Base-by-base conservation (phyloP, 2,329 filamentous ascomycete species). In the Ophiocordyceps unilateralis region DNA sequence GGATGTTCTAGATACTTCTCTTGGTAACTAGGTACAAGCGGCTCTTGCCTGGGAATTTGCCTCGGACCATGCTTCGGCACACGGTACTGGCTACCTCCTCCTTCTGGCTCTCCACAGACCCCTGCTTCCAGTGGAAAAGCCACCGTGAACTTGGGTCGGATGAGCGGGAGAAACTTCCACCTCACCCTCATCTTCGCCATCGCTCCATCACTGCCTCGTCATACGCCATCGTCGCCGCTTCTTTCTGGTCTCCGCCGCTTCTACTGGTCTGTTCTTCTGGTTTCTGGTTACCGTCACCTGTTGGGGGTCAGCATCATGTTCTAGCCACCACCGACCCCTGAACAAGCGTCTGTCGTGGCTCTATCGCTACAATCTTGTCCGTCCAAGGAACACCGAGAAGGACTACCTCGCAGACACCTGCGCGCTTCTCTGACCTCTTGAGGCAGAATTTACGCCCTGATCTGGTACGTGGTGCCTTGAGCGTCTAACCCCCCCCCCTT, bases 241-340 rank as follows among this genome's bases (percentile, higher is more conserved):
- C 44, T 47, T 45, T 43, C 49, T 50, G 55, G 53, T 58, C 53
- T 54, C 52, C 53, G 55, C 53, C 54, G 55, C 55, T 43, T 57
- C 58, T 58, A 47, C 58, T 64, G 61, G 62, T 63, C 58, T 48
- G 58, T 49, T 53, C 56, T 56, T 53, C 56, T 62, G 61, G 61
- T 63, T 53, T 56, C 58, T 53, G 60, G 60, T 63, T 50, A 53
- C 56, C 49, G 53, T 54, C 46, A 46, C 56, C 53, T 56, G 49
- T 48, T 53, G 52, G 52, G 55, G 50, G 55, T 53, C 8, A 57
- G 54, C 55, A 59, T 53, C 52, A 64, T 63, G 60, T 57, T 62
- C 56, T 63, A 64, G 57, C 53, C 52, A 53, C 53, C 51, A 50
- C 49, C 47, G 50, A 55, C 50, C 50, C 45, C 47, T 38, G 19